Conservation (phyloP, 768 basidiomycete species). For the Candolleomyces eurysporus region DNA sequence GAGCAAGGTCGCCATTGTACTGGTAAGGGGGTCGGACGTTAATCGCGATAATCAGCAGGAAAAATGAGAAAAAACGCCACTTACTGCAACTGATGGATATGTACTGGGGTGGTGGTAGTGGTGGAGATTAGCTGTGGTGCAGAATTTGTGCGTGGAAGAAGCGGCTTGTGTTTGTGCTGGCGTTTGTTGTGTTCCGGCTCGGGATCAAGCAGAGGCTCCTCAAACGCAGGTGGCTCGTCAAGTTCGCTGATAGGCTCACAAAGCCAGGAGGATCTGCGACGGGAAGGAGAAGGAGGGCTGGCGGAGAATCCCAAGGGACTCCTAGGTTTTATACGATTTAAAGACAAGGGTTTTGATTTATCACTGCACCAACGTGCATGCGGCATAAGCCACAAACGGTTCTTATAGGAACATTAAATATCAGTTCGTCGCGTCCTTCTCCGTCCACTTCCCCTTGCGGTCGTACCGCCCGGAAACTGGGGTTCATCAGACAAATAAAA, state of each 20-base stretch:
- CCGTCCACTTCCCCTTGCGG: conserved; percentile 8
- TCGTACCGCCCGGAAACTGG: conserved; percentile 1
- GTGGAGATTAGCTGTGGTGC: conserved; percentile 64
- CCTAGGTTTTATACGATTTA: conserved; percentile 17
- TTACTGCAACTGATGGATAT: conserved; percentile 49
- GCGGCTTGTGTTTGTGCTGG: conserved; percentile 56
- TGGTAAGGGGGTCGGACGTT: conserved; percentile 12
- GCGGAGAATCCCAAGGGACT: conserved; percentile 17
- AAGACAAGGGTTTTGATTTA: conserved; percentile 14
- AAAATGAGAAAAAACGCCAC: conserved; percentile 18
- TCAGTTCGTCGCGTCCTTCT: conserved; percentile 7
- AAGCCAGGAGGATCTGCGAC: conserved; percentile 24
- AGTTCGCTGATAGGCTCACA: conserved; percentile 49
- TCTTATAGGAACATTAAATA: conserved; percentile 13
- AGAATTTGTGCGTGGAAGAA: conserved; percentile 45
- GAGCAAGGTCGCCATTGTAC: conserved; percentile 55
- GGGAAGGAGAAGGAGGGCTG: conserved; percentile 14
- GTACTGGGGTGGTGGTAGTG: conserved; percentile 58
- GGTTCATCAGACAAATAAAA: conserved; percentile 3
- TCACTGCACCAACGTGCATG: conserved; percentile 42
- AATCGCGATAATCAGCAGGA: conserved; percentile 6
- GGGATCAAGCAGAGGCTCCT: conserved; percentile 23
- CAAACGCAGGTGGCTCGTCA: conserved; percentile 36
- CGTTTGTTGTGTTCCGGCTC: conserved; percentile 54
- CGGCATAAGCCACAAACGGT: conserved; percentile 8